Conservation (phyloP, 1,139 yeast genomes). For the Pneumocystis murina region DNA sequence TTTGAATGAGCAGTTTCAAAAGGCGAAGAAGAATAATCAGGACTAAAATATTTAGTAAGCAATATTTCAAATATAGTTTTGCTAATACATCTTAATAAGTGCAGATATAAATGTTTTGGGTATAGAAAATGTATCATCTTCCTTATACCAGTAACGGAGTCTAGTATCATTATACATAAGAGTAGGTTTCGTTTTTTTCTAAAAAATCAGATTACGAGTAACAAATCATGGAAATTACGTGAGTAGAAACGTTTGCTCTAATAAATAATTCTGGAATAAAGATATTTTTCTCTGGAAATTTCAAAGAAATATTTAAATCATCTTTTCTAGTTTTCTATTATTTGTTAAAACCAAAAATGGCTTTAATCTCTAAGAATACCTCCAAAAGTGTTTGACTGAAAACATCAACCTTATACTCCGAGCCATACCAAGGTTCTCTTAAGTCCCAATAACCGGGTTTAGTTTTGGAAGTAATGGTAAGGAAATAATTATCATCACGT, state of each 20-base stretch:
- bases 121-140: constrained; percentile 76
- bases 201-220: not conserved
- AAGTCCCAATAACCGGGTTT: constrained; percentile 24
- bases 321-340: no score
- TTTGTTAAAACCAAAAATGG: constrained; percentile 30
- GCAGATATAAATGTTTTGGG: constrained; percentile 69
- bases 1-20: not conserved
- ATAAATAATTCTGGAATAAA: no score
- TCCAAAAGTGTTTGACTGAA: not conserved
- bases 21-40: not conserved
- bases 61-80: not conserved
- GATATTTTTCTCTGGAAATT: no score
- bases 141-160: constrained; percentile 67
- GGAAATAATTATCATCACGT: constrained; percentile 45
- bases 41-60: not conserved
- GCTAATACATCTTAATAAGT: constrained; percentile 28
- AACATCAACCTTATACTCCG: constrained; percentile 44
- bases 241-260: no score
- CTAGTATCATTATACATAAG: constrained; percentile 30
- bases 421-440: constrained; percentile 79
- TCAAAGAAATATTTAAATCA: no score
- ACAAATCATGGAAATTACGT: not conserved
- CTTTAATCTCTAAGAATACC: not conserved
- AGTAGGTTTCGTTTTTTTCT: not conserved
- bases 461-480: constrained; percentile 27